Base-by-base conservation (phyloP, 352 stramenopile genomes). In the Saprolegnia parasitica region DNA sequence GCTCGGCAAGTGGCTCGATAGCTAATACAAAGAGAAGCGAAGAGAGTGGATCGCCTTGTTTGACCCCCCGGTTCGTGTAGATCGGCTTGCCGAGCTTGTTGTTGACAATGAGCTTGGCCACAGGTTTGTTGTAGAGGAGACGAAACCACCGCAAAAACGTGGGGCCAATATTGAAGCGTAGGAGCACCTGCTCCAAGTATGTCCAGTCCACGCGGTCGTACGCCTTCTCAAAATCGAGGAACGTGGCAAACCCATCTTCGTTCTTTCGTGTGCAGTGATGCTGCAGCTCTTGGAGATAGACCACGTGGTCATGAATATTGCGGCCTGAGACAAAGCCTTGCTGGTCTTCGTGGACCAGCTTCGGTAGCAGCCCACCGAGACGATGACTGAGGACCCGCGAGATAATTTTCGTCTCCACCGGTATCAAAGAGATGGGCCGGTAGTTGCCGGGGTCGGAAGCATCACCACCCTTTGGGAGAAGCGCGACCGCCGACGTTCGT, bases 151-250 rank as follows among this genome's bases (percentile, higher is more conserved):
- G 15, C 29, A 61, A 26, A n/a, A 61, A 61, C 35, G 5, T 20
- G 35, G 39, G 39, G 20, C 40, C 40, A 26, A 2, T 65, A 72
- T 1, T 72, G 39, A 1, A 81, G 47, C 46, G 76, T 71, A 46
- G 76, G 29, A 61, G 40, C 35, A 61, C 55, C 29, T 4, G 15
- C 35, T 46, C 35, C 21, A 61, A 21, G 55, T 61, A 24, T 4
- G 55, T 26, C 55, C 55, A 61, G 20, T 26, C 40, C 29, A 61
- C 8, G 20, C 55, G 55, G 20, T 61, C 55, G 24, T 61, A 61
- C 35, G 55, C 55, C 20, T 61, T 61, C 21, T 20, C 55, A 26
- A 61, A 61, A n/a, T 61, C 55, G 1, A 61, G 20, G 8, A 61
- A 61, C 16, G 21, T 26, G 8, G 55, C 55, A 26, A 26, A 61